Evolutionary conservation across 352 stramenopile species (phyloP).

Genomic region (Phytophthora uliginosa): DNA sequence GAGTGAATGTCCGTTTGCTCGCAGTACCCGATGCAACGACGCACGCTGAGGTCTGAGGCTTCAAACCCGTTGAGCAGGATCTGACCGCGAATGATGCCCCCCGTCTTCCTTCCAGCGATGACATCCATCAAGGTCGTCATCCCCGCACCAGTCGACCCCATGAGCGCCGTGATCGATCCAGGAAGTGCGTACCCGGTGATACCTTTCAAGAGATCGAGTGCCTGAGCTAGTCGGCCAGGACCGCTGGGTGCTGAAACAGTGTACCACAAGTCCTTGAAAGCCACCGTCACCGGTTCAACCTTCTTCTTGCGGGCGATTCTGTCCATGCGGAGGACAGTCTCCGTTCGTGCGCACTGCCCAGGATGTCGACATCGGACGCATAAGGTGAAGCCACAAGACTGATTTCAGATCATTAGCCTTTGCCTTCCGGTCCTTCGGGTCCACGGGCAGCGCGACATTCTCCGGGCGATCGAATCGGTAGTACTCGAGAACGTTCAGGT

Average conservation of each 20-base stretch:
- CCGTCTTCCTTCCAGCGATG: slow-evolving; percentile 50
- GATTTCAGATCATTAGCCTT: neutral
- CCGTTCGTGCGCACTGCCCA: neutral
- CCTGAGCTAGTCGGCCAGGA: slow-evolving; percentile 24
- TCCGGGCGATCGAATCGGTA: slow-evolving; percentile 55
- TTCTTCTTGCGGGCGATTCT: slow-evolving; percentile 1
- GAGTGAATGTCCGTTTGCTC: slow-evolving; percentile 16
- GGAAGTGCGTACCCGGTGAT: slow-evolving; percentile 38
- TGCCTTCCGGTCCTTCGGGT: neutral
- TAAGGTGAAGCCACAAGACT: neutral
- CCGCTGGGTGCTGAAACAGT: slow-evolving; percentile 46
- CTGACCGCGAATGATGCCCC: slow-evolving; percentile 74
- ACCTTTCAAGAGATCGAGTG: slow-evolving; percentile 56
- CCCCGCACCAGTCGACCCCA: slow-evolving; percentile 78
- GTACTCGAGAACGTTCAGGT: no score
- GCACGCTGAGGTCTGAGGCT: slow-evolving; percentile 56
- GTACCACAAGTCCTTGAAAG: slow-evolving; percentile 24
- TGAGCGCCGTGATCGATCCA: slow-evolving; percentile 72
- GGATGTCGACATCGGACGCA: neutral
- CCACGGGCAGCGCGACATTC: slow-evolving; percentile 34
- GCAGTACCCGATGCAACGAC: slow-evolving; percentile 18
- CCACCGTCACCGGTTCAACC: slow-evolving; percentile 4
- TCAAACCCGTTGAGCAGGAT: slow-evolving; percentile 66
- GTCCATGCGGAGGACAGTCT: neutral
- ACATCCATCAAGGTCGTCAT: slow-evolving; percentile 97